Base-by-base conservation (phyloP, 108 stramenopile genomes). In the Cyclotella sp. region DNA sequence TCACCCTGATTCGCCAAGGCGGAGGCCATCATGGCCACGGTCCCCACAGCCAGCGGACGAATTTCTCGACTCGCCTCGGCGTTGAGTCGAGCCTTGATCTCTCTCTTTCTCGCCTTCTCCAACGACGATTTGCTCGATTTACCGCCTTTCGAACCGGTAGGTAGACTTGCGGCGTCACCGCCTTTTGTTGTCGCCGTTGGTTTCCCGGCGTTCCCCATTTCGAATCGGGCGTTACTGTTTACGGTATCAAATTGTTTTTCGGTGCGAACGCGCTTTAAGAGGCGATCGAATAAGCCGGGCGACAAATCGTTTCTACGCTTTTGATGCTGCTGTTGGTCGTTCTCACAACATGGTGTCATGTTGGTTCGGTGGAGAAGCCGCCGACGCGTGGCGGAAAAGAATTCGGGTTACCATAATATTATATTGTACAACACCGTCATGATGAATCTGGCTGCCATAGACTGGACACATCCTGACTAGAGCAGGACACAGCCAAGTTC, bases 1-100 rank as follows among this genome's bases (percentile, higher is more conserved):
- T 52, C 77, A 88, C 87, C 87, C 85, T 91, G 90, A 83, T 95
- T 95, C 34, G 85, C 77, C 47, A 87, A 68, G 12, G 90, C 85
- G 26, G 90, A 91, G 6, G 72, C 86, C 63, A 95, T 72, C 86
- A 95, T 84, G 0, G 94, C 94, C 12, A 89, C 39, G 8, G 88
- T 87, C 39, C 91, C 94, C 16, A 95, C 65, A 15, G 86, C 73
- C 46, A 93, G 62, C n/a, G 87, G 78, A 43, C 59, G 63, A 51
- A 85, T 73, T 66, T 93, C 88, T 73, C 46, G 76, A 18, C 55
- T 72, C 11, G 83, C 81, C 76, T 88, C 87, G 15, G 55, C 73
- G 46, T 79, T 70, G 19, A 86, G 73, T 19, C 83, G 83, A 13
- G 64, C 28, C 39, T 82, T 84, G 43, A 83, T 52, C 47, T 86